Evolutionary conservation across 1,139 yeast species (phyloP).

Genomic region (Candida sanyaensis): DNA sequence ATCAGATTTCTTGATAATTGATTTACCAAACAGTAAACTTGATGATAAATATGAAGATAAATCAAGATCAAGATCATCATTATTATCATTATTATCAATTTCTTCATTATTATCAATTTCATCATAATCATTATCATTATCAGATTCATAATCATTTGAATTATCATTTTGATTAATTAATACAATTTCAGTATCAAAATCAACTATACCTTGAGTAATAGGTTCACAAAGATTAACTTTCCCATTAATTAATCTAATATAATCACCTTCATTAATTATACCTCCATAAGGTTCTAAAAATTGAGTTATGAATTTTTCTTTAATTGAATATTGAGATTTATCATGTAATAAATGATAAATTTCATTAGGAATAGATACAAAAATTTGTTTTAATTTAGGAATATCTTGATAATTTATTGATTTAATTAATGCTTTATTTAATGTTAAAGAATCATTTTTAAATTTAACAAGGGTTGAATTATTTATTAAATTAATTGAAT

Average conservation of each 20-base stretch:
- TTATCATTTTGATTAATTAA: conserved; percentile 43
- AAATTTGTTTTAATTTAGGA: conserved; percentile 32
- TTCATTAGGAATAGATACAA: conserved; percentile 46
- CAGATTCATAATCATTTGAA: conserved; percentile 7
- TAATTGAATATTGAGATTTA: conserved; percentile 25
- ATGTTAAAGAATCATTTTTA: conserved; percentile 33
- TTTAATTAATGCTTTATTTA: conserved; percentile 33
- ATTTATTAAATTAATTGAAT: conserved; percentile 37
- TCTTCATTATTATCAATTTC: conserved; percentile 8
- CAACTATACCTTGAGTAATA: conserved; percentile 62
- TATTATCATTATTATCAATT: too few relatives aligned
- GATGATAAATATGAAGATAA: conserved; percentile 39
- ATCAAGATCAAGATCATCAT: conserved; percentile 22
- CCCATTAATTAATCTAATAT: conserved; percentile 48
- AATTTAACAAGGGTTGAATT: conserved; percentile 33
- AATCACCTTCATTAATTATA: conserved; percentile 35
- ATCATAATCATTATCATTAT: conserved; percentile 9
- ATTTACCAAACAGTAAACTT: conserved; percentile 26
- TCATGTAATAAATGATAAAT: conserved; percentile 40
- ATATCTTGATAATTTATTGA: conserved; percentile 28
- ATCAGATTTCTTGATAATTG: conserved; percentile 2
- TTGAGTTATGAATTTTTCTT: conserved; percentile 28
- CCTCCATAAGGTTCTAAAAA: conserved; percentile 31
- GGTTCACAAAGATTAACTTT: conserved; percentile 68
- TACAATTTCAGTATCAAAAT: conserved; percentile 48